Conservation (phyloP, 192 early-diverging fungal species). For the Backusella liffmaniae region DNA sequence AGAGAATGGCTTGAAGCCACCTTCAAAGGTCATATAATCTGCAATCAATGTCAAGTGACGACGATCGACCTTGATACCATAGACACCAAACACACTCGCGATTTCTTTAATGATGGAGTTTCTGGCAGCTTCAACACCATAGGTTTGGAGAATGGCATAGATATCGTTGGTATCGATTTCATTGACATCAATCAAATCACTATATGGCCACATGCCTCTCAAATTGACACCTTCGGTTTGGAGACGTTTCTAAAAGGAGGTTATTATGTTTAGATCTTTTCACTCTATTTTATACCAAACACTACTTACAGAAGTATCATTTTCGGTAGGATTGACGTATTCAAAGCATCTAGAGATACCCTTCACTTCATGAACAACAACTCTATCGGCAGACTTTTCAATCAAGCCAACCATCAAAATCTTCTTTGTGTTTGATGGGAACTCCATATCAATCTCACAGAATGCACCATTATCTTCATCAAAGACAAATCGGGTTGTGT, state of each 20-base stretch:
- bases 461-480: conserved; percentile 63
- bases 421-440: conserved; percentile 88
- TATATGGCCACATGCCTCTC: conserved; percentile 83
- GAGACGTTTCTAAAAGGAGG: conserved; percentile 46
- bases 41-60: conserved; percentile 97
- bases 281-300: not conserved
- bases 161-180: conserved; percentile 96
- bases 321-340: conserved; percentile 73
- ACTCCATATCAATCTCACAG: conserved; percentile 84
- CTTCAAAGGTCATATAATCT: conserved; percentile 99
- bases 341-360: conserved; percentile 81
- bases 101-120: conserved; percentile 92
- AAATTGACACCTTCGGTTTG: conserved; percentile 93
- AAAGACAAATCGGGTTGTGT: conserved; percentile 69
- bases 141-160: conserved; percentile 86
- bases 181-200: conserved; percentile 80
- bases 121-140: conserved; percentile 98
- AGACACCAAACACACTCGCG: conserved; percentile 86
- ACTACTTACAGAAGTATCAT: conserved; percentile 65
- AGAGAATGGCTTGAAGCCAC: conserved; percentile 98
- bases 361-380: conserved; percentile 84
- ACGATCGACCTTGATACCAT: conserved; percentile 90
- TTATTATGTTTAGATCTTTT: not conserved
- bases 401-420: conserved; percentile 91
- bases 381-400: conserved; percentile 68